phyloP scores from a whole-genome alignment of 768 basidiomycete genomes.

The Hysterangium stoloniferum region DNA sequence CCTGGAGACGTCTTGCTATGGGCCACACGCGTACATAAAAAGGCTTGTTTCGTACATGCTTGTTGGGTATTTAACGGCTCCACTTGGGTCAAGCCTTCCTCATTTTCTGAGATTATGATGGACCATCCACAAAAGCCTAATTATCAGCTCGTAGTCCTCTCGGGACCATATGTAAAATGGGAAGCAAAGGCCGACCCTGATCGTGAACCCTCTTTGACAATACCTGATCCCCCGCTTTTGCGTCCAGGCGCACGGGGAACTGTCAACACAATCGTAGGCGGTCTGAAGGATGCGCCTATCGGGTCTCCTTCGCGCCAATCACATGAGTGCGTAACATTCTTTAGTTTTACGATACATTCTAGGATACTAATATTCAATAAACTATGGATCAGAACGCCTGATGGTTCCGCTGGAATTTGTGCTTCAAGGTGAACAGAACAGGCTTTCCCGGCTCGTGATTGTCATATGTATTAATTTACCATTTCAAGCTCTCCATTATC shows the following conservation, averaged over 20 bases:
- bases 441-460: no score
- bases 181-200: conserved; percentile 2
- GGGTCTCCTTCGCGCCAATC: no score
- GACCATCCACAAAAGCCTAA: neutral
- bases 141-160: neutral
- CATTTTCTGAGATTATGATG: neutral
- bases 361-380: no score
- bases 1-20: neutral
- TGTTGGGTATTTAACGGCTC: conserved; percentile 5
- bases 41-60: neutral
- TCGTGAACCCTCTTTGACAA: neutral
- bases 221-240: neutral
- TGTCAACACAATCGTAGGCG: neutral
- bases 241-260: neutral
- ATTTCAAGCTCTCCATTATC: neutral
- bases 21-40: neutral
- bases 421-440: neutral
- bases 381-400: neutral
- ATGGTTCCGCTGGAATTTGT: neutral
- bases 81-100: neutral
- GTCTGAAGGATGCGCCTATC: no score
- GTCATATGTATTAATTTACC: no score
- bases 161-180: conserved; percentile 1
- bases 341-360: no score
- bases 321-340: no score